Evolutionary conservation across 1,284 basidiomycete genomes (phyloP), one percentile per base, ranked within the genome.

Genomic region (Boletus calvinii): DNA sequence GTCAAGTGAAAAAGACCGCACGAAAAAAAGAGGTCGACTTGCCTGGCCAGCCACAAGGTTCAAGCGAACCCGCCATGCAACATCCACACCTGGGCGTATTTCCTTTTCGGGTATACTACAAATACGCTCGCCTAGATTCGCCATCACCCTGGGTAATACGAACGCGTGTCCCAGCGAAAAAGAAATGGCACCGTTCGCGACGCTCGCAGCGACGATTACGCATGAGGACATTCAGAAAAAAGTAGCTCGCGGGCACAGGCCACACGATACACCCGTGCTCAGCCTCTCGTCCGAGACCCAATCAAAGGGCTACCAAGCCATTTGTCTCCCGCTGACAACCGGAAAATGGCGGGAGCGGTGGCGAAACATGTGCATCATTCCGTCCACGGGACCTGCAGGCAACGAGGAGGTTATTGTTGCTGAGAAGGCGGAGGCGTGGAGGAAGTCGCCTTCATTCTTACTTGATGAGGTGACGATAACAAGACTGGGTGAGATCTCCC

Each of bases 381-480:
- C 81, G 18, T 64, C 64, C 47, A 53, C 72, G 62, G 61, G 65
- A 38, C 67, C 72, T n/a, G 74, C 74, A 56, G 72, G 72, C 41
- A 79, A 80, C 32, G 67, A 67, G 52, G 77, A 80, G 46, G 73
- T 65, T 58, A 74, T 78, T 46, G 75, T 71, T 53, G 78, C 80
- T 8, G 88, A 91, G 63, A 76, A 78, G 62, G 84, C 84, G 1
- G 96, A 99, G 70, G 73, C 76, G 15, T 99, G 97, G 97, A 81
- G 96, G 62, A 78, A 81, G 48, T 82, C 84, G 18, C 94, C 93
- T 18, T 83, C 77, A 29, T 95, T 98, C 70, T 70, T 80, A 63
- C 75, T 80, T 35, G 88, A 91, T 50, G 97, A 99, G 72, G 87
- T 98, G 54, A 97, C 92, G 54, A 80, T 98, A 44, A 90, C 89